Conservation (phyloP, 2,329 filamentous ascomycete species). For the Pezicula neosporulosa region DNA sequence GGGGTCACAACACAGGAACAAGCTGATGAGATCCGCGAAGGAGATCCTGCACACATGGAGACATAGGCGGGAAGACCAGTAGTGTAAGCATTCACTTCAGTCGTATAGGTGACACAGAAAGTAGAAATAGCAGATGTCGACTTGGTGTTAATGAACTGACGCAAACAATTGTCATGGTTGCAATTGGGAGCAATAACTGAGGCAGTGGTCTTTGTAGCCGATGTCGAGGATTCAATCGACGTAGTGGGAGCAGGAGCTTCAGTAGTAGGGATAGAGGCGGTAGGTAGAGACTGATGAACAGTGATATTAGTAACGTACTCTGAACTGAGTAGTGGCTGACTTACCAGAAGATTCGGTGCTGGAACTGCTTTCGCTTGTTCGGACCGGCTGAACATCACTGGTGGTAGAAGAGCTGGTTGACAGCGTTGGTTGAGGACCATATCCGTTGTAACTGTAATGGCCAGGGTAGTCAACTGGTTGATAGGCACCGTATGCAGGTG, state of each 20-base stretch:
- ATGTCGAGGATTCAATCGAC: not conserved
- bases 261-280: not conserved
- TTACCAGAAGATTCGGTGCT: constrained; percentile 9
- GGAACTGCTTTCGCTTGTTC: not conserved
- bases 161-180: too few relatives aligned
- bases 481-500: constrained; percentile 22
- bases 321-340: constrained; percentile 3
- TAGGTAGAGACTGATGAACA: not conserved
- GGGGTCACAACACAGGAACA: constrained; percentile 17
- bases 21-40: constrained; percentile 18
- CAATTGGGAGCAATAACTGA: not conserved
- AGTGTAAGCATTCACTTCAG: constrained; percentile 11
- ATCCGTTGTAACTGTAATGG: constrained; percentile 21
- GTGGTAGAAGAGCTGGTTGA: constrained; percentile 1
- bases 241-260: not conserved
- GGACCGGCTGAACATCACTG: not conserved
- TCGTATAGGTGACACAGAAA: too few relatives aligned
- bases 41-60: constrained; percentile 15
- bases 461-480: constrained; percentile 9
- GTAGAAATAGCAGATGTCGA: too few relatives aligned
- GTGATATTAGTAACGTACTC: not conserved
- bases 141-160: too few relatives aligned
- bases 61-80: constrained; percentile 18
- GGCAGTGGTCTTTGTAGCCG: not conserved
- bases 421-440: constrained; percentile 23